These are phyloP conservation scores for Aspergillus clavatus DNA, from an alignment of 2,329 filamentous ascomycete genomes.

Conservation along the genomic window DNA sequence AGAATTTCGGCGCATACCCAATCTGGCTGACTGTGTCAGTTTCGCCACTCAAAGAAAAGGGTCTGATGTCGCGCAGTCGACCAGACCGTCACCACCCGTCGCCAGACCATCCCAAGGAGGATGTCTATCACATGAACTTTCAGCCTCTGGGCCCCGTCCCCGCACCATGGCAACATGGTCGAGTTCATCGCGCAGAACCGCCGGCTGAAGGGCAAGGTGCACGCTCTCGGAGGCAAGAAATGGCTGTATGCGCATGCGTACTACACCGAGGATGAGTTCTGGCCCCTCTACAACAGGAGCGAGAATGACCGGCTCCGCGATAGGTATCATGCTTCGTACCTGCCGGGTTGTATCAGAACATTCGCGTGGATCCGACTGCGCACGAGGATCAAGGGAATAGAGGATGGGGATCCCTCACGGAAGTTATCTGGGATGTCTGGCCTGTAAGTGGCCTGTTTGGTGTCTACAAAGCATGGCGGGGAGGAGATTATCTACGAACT, in stretches of 20 bases:
- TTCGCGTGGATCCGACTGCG: constrained; percentile 14
- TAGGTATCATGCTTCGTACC: constrained; percentile 34
- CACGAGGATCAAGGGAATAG: constrained; percentile 7
- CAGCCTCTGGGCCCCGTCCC: constrained; percentile 76
- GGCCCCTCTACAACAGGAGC: constrained; percentile 49
- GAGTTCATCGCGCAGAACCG: constrained; percentile 66
- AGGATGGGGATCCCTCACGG: constrained; percentile 7
- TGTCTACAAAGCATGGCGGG: constrained; percentile 20
- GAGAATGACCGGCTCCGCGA: constrained; percentile 49
- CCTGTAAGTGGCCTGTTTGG: constrained; percentile 24
- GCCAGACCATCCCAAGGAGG: constrained; percentile 21
- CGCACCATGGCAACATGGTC: constrained; percentile 43
- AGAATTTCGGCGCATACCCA: constrained; percentile 47
- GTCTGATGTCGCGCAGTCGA: background rate
- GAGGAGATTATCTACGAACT: constrained; percentile 24
- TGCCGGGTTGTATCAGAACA: constrained; percentile 20
- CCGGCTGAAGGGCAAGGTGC: constrained; percentile 64
- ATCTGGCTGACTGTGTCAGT: constrained; percentile 58
- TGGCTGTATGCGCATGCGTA: constrained; percentile 86
- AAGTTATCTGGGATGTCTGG: constrained; percentile 18
- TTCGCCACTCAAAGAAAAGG: constrained; percentile 25
- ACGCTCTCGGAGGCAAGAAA: constrained; percentile 69
- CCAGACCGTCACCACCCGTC: background rate
- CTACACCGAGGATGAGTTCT: constrained; percentile 59
- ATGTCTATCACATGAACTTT: constrained; percentile 46